These are phyloP conservation scores for Acacia pycnantha DNA, from an alignment of 331 rosid species.

Conservation along the genomic window DNA sequence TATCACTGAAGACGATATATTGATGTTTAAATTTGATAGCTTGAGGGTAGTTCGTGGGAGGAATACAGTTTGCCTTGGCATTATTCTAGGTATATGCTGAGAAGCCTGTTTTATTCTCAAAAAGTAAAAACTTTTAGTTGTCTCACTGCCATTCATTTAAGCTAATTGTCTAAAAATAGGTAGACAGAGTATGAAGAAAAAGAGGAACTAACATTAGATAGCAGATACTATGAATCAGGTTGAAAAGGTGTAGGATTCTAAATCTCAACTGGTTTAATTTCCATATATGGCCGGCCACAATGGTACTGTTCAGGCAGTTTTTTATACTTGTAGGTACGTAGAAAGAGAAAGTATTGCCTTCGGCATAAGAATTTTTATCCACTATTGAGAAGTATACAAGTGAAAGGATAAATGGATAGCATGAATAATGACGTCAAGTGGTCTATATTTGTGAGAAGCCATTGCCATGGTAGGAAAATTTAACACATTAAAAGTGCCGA, in stretches of 20 bases:
- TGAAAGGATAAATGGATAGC: neutral
- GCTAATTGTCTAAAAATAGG: slow-evolving; percentile 2
- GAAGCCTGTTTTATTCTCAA: neutral
- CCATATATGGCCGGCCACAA: neutral
- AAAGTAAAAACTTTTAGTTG: neutral
- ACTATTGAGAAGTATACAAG: neutral
- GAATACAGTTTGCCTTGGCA: slow-evolving; percentile 18
- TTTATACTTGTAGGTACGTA: neutral
- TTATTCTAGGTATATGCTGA: neutral
- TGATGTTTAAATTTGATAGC: neutral
- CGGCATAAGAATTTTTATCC: neutral
- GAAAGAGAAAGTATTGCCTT: slow-evolving; percentile 15
- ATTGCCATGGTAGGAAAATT: slow-evolving; percentile 20
- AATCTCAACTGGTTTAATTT: slow-evolving; percentile 1
- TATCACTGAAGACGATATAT: neutral
- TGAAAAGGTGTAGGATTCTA: slow-evolving; percentile 10
- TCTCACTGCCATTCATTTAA: slow-evolving; percentile 5
- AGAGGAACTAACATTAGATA: neutral
- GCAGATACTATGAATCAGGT: neutral
- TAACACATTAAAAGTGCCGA: neutral
- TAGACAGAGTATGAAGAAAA: neutral
- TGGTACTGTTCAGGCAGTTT: slow-evolving; percentile 13
- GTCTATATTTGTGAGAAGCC: neutral
- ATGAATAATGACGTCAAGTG: slow-evolving; percentile 21
- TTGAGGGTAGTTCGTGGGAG: neutral